Evolutionary conservation across 2,329 filamentous ascomycete genomes (phyloP), one percentile per base, ranked within the genome.

Genomic region (Chaetomium sp.): DNA sequence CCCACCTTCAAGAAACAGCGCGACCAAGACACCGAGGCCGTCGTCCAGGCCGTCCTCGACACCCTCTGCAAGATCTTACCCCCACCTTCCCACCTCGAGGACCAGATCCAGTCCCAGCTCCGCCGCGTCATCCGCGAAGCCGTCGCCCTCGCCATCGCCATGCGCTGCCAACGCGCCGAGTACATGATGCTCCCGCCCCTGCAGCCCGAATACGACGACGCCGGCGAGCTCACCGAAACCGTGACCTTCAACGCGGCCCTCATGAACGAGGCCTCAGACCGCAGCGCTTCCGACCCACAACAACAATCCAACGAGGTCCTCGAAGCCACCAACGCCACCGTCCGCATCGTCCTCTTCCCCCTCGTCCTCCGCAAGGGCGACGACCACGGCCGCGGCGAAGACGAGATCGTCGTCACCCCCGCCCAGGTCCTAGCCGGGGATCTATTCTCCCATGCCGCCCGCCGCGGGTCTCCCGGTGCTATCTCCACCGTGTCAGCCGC

Each of bases 151-250:
- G 91, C 91, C 1, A 85, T 99, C 62, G 91, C 96, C 74, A 99
- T 99, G 94, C 91, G 94, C 69, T 95, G 88, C 12, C 94, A 99
- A 71, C 85, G 90, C 57, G 91, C 94, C 40, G 94, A 97, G 75
- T 99, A 96, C 76, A 94, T 96, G 76, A 99, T 99, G 92, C 84
- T 97, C 14, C 92, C 94, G 34, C 94, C 94, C 4, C 78, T 96
- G 54, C 89, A 94, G 71, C 94, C 94, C 27, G 91, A 96, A 71
- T 97, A 96, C 72, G 91, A 97, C 71, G 87, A 85, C 64, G 90
- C 94, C 60, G 94, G 94, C 64, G 92, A 97, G 67, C 81, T 99
- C 7, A 80, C 86, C 12, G 87, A 89, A 53, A 92, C 91, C 55
- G 89, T 97, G 8, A 80, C 84, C 57, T 99, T 99, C 81, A 96